Evolutionary conservation across 1,284 basidiomycete genomes (phyloP), one percentile per base, ranked within the genome.

Genomic region (Ceratobasidium sp.): DNA sequence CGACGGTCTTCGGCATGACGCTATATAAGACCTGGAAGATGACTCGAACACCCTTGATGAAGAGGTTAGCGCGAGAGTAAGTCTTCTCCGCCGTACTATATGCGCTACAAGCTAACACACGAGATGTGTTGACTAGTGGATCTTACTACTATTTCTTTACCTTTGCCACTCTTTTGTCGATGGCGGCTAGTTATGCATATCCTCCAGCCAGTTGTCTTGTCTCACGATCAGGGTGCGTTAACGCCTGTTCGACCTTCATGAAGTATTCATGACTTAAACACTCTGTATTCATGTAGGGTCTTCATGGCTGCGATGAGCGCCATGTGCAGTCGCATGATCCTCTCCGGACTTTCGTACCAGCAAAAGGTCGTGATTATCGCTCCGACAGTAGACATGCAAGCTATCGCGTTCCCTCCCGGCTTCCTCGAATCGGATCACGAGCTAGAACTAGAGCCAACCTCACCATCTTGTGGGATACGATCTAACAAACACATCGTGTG

Each of bases 321-420:
- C 40, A 64, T 64, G 63, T 64, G 63, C 39, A 64, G 63, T 44
- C 63, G 63, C 9, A n/a, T 64, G 40, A 64, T 64, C 26, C 63
- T 61, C 13, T 61, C 60, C 18, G 60, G 60, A 18, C 26, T 61
- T 26, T 26, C 60, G 28, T 61, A 28, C 44, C 42, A 64, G 7
- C 39, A 64, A 18, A 44, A 64, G n/a, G 55, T 26, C 55, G 20
- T 56, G 26, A 23, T 56, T 10, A 23, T 56, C 23, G 26, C 20
- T n/a, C 55, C 20, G 55, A 18, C 55, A 9, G 15, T 56, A n/a
- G 55, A 56, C 20, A 56, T 56, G 55, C 55, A 56, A 23, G 20
- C 20, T 26, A 56, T 56, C 33, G 33, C 33, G 33, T 33, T 33
- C 33, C 33, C 33, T 33, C 33, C 33, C 33, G 33, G 33, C 33